Evolutionary conservation across 495 filamentous ascomycete genomes (phyloP), one percentile per base, ranked within the genome.

Genomic region (Aspergillus indologenus): DNA sequence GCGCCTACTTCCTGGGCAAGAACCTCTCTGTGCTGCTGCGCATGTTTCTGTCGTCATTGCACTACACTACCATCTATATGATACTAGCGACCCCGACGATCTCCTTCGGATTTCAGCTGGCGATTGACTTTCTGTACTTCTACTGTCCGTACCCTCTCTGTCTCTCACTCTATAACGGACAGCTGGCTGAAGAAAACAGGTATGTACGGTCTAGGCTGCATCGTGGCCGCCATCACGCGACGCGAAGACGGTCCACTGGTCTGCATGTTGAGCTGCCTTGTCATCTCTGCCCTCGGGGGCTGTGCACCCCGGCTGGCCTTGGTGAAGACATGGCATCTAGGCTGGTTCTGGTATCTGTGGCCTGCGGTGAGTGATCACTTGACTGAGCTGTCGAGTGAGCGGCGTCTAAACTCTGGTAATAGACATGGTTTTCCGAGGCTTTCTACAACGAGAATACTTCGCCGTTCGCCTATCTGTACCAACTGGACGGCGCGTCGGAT

Each of bases 1-100:
- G 74, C 34, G 81, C 83, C 0, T 84, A 85, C 58, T 86, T 80
- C 67, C 31, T 82, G 1, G 83, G 80, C n/a, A 86, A 85, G 64
- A 71, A 79, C 19, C 11, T 84, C 0, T 71, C 75, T 0, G 77
- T 77, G 0, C 14, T 81, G 0, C 74, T 75, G 0, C 67, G 82
- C 7, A 82, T 84, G 68, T 58, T 75, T 0, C 63, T 83, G 17
- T 43, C 59, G 9, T 42, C 59, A 0, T 21, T 26, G 4, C 50
- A 53, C 24, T 53, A 31, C 19, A 53, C 50, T 7, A 20, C 50
- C 0, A 29, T 53, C 19, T 53, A 53, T n/a, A 8, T 20, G 4
- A 22, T 40, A 20, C 50, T 53, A 3, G 6, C 50, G 14, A 53
- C 50, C 23, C 50, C 50, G 15, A 14, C 40, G 1, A 31, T 31